Percentiles rank a stretch among this genome's conserved stretches.
phyloP scores from a whole-genome alignment of 2,329 filamentous ascomycete species.

The Decorospora gaudefroyi region DNA sequence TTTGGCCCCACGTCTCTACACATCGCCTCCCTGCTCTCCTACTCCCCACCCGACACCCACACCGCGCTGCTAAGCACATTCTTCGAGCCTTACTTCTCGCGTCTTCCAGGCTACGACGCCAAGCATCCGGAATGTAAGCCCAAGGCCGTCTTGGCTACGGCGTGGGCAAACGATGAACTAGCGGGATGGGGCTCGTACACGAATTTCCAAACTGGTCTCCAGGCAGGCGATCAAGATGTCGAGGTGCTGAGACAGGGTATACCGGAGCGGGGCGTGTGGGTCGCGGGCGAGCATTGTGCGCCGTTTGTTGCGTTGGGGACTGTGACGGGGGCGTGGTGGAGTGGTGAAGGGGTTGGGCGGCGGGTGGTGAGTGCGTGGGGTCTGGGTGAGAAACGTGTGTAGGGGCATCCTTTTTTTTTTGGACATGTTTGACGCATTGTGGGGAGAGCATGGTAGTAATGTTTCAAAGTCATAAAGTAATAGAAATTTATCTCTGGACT shows the following conservation, averaged over 20 bases:
- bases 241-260: slow-evolving; percentile 60
- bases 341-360: slow-evolving; percentile 10
- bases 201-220: slow-evolving; percentile 80
- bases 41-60: slow-evolving; percentile 49
- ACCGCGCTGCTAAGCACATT: slow-evolving; percentile 64
- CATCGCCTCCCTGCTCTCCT: slow-evolving; percentile 34
- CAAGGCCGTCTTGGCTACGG: slow-evolving; percentile 66
- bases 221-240: slow-evolving; percentile 73
- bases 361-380: slow-evolving; percentile 4
- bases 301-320: slow-evolving; percentile 89
- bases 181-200: slow-evolving; percentile 82
- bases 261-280: slow-evolving; percentile 73
- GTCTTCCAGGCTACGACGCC: slow-evolving; percentile 68
- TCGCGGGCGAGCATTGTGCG: slow-evolving; percentile 88
- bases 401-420: too few species aligned
- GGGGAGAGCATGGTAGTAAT: slow-evolving; percentile 31
- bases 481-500: too few species aligned
- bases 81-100: slow-evolving; percentile 78
- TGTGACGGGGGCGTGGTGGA: slow-evolving; percentile 48
- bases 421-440: slow-evolving; percentile 24
- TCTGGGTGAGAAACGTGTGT: too few species aligned
- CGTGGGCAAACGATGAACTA: slow-evolving; percentile 77
- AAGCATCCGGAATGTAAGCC: slow-evolving; percentile 64
- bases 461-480: too few species aligned
- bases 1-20: slow-evolving; percentile 58